Percentiles rank a stretch among this genome's conserved stretches.
These are phyloP conservation scores for Durotheca rogersii DNA, from an alignment of 495 filamentous ascomycete genomes.

Conservation along the genomic window DNA sequence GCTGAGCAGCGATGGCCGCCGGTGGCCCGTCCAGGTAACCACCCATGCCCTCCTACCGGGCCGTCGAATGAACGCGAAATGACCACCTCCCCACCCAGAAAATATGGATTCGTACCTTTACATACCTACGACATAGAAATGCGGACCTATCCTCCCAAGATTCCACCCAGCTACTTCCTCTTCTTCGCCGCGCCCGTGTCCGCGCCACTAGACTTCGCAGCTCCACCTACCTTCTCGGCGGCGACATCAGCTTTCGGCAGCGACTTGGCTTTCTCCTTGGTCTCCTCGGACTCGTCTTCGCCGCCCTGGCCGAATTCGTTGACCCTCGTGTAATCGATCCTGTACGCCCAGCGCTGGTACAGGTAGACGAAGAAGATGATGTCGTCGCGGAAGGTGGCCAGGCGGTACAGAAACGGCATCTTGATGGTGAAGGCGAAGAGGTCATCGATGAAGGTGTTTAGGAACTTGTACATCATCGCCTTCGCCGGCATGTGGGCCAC, in stretches of 20 bases:
- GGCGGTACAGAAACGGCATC: conserved; percentile 94
- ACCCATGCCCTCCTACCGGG: no score
- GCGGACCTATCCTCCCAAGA: neutral
- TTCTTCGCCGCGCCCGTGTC: conserved; percentile 49
- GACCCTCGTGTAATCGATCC: conserved; percentile 85
- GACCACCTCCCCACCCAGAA: no score
- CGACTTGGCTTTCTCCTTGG: conserved; percentile 26
- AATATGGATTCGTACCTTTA: no score
- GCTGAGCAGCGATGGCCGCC: no score
- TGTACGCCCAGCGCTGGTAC: conserved; percentile 94
- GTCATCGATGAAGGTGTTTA: conserved; percentile 68
- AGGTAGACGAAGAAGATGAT: conserved; percentile 98
- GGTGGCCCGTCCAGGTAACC: no score
- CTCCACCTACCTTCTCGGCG: conserved; percentile 22
- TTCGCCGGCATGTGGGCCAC: conserved; percentile 96
- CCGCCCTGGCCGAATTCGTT: conserved; percentile 99
- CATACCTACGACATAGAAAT: neutral
- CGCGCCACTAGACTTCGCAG: conserved; percentile 43
- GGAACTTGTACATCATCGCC: conserved; percentile 96
- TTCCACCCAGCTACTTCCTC: conserved; percentile 42
- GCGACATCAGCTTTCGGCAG: conserved; percentile 23
- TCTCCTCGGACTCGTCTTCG: conserved; percentile 60
- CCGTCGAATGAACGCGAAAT: no score
- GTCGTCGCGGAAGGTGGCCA: conserved; percentile 92
- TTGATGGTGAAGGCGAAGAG: conserved; percentile 98